Evolutionary conservation across 2,329 filamentous ascomycete species (phyloP), one percentile per base, ranked within the genome.

Genomic region (Verticillium nubilum): DNA sequence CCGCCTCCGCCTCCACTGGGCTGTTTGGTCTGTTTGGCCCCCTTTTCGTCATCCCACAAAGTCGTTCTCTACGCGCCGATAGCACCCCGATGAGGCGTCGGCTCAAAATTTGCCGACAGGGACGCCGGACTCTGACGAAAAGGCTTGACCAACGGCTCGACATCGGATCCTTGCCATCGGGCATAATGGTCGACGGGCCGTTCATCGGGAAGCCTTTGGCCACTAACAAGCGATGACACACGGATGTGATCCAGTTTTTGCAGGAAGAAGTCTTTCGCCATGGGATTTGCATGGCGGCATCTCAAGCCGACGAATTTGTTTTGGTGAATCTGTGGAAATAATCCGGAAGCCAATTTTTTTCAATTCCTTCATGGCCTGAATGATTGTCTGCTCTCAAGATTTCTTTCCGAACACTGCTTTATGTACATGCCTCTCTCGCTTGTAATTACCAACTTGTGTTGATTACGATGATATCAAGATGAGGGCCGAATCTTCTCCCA

Each of bases 91-190:
- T n/a, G 37, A n/a, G n/a, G 37, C 19, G 37, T 63, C 62, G 62
- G 62, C 60, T 55, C 58, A 61, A 59, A 61, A 61, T 4, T 27
- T 62, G 58, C 62, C 62, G 62, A 63, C 58, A 58, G 56, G 37
- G 10, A 47, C 37, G 37, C 7, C 37, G 37, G 37, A 17, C 37
- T 37, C 33, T 37, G 15, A 23, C 17, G 19, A 47, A 47, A 19
- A 23, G 37, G 19, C 37, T 47, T 19, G 37, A 47, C 37, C n/a
- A 47, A 23, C 28, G 12, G 17, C 7, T 47, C 37, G n/a, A 4
- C 19, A 23, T 47, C 17, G 23, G 17, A 47, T 23, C 37, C 37
- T 47, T 47, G 37, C 37, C 37, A 47, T 47, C 37, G 37, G 37
- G 19, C 37, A 47, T 47, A 31, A 25, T 47, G 37, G 37, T 19